Evolutionary conservation across 139 green algal species (phyloP).

Genomic region (Zygnema cylindricum): DNA sequence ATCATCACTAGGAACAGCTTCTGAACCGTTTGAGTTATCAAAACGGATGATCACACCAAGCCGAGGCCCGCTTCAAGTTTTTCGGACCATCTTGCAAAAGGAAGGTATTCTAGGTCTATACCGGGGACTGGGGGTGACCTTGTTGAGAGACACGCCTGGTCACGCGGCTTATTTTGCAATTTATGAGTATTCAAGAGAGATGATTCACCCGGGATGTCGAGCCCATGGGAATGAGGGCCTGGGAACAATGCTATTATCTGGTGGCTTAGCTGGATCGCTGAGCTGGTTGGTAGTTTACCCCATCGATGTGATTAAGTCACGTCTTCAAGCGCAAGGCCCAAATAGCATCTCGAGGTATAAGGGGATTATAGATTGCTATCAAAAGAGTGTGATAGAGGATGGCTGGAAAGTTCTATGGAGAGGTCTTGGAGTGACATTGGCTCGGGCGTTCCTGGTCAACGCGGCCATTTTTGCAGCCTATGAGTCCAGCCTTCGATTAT

Average conservation of each 20-base stretch:
- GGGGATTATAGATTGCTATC: conserved; percentile 16
- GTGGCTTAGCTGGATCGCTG: not conserved
- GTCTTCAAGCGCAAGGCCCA: conserved; percentile 25
- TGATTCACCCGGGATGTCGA: conserved; percentile 19
- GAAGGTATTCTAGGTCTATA: conserved; percentile 23
- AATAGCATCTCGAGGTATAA: not conserved
- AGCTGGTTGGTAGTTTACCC: conserved; percentile 21
- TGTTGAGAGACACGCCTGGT: conserved; percentile 14
- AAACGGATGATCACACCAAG: not conserved
- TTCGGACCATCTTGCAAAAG: not conserved
- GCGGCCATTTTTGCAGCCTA: conserved; percentile 25
- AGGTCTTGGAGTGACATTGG: conserved; percentile 20
- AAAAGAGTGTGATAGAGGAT: conserved; percentile 19
- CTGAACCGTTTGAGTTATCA: not conserved
- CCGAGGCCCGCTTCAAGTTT: not conserved
- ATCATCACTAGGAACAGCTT: not conserved
- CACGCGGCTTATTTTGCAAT: conserved; percentile 16
- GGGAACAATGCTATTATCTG: conserved; percentile 8
- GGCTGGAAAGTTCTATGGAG: not conserved
- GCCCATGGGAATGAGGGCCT: conserved; percentile 19
- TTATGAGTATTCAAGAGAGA: conserved; percentile 19
- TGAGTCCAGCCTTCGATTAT: conserved; percentile 12
- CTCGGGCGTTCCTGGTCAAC: conserved; percentile 22
- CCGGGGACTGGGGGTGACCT: conserved; percentile 11
- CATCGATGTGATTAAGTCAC: conserved; percentile 25